phyloP scores from a whole-genome alignment of 2,329 filamentous ascomycete genomes.

The Diaporthe aspalathi region DNA sequence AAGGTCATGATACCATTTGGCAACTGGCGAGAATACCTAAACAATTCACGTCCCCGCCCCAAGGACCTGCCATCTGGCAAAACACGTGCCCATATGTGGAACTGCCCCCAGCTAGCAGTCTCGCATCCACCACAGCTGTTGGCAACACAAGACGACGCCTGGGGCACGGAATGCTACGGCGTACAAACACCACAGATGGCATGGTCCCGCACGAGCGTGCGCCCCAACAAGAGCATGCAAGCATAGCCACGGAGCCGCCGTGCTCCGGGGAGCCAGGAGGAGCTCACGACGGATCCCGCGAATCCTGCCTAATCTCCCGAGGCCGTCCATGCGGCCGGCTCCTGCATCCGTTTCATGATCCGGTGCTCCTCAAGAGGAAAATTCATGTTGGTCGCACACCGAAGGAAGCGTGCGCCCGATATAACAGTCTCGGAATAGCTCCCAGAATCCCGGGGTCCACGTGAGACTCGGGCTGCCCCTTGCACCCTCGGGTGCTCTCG shows the following conservation, averaged over 20 bases:
- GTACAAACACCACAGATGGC: background rate
- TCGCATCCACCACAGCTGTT: background rate
- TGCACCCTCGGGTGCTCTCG: background rate
- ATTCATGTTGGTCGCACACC: background rate
- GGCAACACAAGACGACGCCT: background rate
- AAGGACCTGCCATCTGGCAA: no score
- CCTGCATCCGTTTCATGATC: constrained; percentile 1
- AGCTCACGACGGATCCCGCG: constrained; percentile 1
- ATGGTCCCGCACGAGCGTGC: background rate
- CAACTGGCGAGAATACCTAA: background rate
- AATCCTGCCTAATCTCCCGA: constrained; percentile 12
- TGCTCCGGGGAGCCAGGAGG: background rate
- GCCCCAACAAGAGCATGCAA: background rate
- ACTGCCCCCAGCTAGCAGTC: no score
- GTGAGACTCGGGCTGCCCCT: background rate
- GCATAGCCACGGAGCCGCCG: background rate
- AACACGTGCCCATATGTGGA: no score
- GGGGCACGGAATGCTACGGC: no score
- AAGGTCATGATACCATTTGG: background rate
- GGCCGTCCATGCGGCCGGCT: constrained; percentile 10
- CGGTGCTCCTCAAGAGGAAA: background rate
- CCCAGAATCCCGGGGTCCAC: background rate
- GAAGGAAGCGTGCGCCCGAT: background rate
- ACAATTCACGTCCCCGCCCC: no score
- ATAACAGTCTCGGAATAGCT: background rate